phyloP scores from a whole-genome alignment of 2,329 filamentous ascomycete genomes.

The Stylonectria norvegica region DNA sequence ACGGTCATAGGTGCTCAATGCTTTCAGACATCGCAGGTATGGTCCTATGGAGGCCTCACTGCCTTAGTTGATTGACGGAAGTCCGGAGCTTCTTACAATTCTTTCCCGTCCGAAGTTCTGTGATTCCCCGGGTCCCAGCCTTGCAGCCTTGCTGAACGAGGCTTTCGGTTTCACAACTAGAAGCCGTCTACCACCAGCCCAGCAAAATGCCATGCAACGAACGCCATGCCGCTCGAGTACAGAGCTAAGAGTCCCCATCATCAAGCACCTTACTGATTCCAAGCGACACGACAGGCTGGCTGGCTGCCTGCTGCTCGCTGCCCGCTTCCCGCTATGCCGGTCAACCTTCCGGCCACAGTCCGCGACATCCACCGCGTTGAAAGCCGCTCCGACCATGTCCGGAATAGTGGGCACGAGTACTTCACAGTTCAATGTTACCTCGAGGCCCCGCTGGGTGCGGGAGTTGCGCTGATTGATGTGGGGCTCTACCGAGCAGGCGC shows the following conservation, averaged over 20 bases:
- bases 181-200: constrained; percentile 12
- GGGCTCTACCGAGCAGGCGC: neutral
- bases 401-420: neutral
- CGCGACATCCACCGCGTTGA: too few species aligned
- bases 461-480: constrained; percentile 1
- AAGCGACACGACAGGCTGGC: too few species aligned
- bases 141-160: too few species aligned
- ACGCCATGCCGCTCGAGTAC: constrained; percentile 21
- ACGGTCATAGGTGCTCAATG: too few species aligned
- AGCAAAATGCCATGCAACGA: constrained; percentile 15
- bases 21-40: too few species aligned
- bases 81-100: too few species aligned
- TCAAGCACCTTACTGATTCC: constrained; percentile 5
- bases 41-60: too few species aligned
- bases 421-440: neutral
- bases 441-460: neutral
- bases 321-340: too few species aligned
- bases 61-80: too few species aligned
- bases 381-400: neutral
- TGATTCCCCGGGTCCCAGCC: too few species aligned
- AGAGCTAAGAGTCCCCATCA: constrained; percentile 8
- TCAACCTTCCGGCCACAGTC: too few species aligned
- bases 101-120: too few species aligned
- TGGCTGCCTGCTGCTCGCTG: neutral
- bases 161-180: constrained; percentile 10